Base-by-base conservation (phyloP, 352 stramenopile genomes). In the Phytophthora ohioensis region DNA sequence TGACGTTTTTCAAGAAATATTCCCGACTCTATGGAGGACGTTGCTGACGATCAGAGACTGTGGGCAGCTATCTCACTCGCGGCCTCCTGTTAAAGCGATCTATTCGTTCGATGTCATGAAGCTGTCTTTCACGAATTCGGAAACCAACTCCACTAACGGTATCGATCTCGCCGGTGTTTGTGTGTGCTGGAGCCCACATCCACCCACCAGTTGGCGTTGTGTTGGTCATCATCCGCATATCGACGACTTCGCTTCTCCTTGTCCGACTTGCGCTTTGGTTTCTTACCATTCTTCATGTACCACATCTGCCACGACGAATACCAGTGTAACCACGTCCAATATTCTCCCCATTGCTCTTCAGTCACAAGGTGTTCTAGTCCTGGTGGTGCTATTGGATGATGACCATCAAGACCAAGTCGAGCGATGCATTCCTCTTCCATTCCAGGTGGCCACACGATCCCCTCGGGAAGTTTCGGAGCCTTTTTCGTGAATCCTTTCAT, bases 321-420 rank as follows among this genome's bases (percentile, higher is more conserved):
- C 82, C 83, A 91, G 45, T 89, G 80, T 47, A 91, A 56, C 81
- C 83, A 91, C 21, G 68, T 83, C 81, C 82, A 91, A 61, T 91
- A 91, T 17, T 91, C 81, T 0, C 69, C 49, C 71, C 80, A 73
- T 47, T 91, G 77, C 31, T 82, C 60, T 15, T 89, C 73, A 5
- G 79, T 85, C 42, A 89, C 81, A 5, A 91, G 56, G 12, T 85
- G 69, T 27, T 89, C 81, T 41, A 88, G 71, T 1, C 82, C 82
- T 17, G 81, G 80, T 21, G 81, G 82, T 17, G 65, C 76, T 0
- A 88, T 74, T 1, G 75, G 77, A 21, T 85, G 75, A 48, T 77
- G 69, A 3, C 68, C 51, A 43, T 69, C 45, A 38, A 73, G 32
- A 12, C 57, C 66, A 4, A 77, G 46, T 35, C 62, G 61, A 42